These are phyloP conservation scores for Epipyxis sp. DNA, from an alignment of 108 stramenopile species.

Conservation along the genomic window DNA sequence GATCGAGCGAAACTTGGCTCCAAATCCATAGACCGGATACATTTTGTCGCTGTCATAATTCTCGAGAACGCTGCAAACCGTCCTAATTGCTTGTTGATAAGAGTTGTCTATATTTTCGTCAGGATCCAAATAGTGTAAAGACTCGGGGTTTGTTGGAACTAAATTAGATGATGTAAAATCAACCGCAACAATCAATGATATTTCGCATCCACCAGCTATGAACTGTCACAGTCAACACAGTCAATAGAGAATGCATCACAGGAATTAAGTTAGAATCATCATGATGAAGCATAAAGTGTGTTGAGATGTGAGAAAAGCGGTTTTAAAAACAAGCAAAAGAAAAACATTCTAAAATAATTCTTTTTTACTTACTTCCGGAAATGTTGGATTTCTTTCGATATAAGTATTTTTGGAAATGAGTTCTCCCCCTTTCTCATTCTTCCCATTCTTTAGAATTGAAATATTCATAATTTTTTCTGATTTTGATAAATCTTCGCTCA, in stretches of 20 bases:
- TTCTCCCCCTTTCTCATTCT: background rate
- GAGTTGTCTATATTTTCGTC: background rate
- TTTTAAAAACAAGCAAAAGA: too few species aligned
- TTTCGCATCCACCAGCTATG: conserved; percentile 48
- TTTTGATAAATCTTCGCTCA: too few species aligned
- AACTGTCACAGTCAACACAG: conserved; percentile 38
- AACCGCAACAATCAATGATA: conserved; percentile 62
- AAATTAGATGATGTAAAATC: conserved; percentile 88
- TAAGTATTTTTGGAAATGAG: background rate
- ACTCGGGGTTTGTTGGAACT: conserved; percentile 56
- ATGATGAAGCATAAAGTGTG: too few species aligned
- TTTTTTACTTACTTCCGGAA: conserved; percentile 10
- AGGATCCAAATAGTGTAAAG: conserved; percentile 50
- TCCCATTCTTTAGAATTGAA: background rate
- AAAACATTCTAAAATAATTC: too few species aligned
- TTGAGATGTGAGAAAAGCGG: background rate
- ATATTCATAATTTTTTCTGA: background rate
- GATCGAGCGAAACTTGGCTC: background rate
- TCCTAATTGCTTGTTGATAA: conserved; percentile 54
- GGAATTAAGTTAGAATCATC: too few species aligned
- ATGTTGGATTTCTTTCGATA: background rate
- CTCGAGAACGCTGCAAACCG: conserved; percentile 9
- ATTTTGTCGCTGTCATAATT: background rate
- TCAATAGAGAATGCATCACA: background rate
- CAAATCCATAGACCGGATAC: background rate